Evolutionary conservation across 1,284 basidiomycete species (phyloP).

Genomic region (Neonothopanus nambi): DNA sequence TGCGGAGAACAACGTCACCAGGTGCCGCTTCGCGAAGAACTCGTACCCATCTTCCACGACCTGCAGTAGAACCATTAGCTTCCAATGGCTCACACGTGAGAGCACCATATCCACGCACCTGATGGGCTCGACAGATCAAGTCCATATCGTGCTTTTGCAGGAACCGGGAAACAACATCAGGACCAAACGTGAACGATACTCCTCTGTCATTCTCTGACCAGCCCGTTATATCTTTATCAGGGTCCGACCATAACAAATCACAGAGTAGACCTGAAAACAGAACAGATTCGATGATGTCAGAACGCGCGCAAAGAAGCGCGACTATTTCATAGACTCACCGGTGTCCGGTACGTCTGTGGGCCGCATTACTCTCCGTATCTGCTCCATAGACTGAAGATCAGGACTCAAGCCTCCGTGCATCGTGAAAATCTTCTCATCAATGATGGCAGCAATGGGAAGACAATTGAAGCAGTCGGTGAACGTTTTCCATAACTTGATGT

Average conservation of each 20-base stretch:
- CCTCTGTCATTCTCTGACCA: slow-evolving; percentile 99
- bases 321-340: slow-evolving; percentile 50
- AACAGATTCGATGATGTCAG: not conserved
- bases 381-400: slow-evolving; percentile 98
- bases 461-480: slow-evolving; percentile 98
- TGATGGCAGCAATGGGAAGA: slow-evolving; percentile 93
- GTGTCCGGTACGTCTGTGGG: slow-evolving; percentile 99
- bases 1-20: slow-evolving; percentile 97
- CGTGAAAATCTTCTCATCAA: slow-evolving; percentile 97
- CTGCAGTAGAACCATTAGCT: slow-evolving; percentile 34
- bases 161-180: slow-evolving; percentile 97
- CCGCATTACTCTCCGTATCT: slow-evolving; percentile 98
- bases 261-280: slow-evolving; percentile 78
- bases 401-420: slow-evolving; percentile 94
- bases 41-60: slow-evolving; percentile 99
- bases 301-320: not conserved
- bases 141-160: slow-evolving; percentile 99
- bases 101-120: slow-evolving; percentile 60
- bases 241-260: slow-evolving; percentile 98
- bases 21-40: slow-evolving; percentile 97
- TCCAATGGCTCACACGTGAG: not conserved
- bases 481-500: slow-evolving; percentile 98
- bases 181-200: slow-evolving; percentile 98
- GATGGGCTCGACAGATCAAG: slow-evolving; percentile 97
- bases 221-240: slow-evolving; percentile 98